Conservation (phyloP, 2,329 filamentous ascomycete species). For the Diaporthe longicolla region DNA sequence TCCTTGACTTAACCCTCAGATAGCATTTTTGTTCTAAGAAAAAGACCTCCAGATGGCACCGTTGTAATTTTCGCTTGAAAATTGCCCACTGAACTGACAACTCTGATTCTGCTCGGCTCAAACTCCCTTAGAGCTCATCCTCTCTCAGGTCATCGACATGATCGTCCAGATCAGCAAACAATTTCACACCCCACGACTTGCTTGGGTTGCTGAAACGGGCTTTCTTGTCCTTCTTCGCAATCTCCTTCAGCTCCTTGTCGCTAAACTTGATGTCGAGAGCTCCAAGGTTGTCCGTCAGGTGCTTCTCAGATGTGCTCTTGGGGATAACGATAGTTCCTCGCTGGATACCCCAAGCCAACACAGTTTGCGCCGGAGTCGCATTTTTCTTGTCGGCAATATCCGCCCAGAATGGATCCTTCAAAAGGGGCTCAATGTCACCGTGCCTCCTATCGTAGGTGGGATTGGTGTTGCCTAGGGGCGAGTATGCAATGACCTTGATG, state of each 20-base stretch:
- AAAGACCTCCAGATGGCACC: too few species aligned
- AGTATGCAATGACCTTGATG: slow-evolving; percentile 61
- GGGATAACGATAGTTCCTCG: slow-evolving; percentile 65
- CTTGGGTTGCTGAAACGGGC: slow-evolving; percentile 56
- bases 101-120: too few species aligned
- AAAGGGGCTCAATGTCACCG: slow-evolving; percentile 50
- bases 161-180: slow-evolving; percentile 58
- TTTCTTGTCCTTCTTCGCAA: slow-evolving; percentile 49
- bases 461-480: slow-evolving; percentile 67
- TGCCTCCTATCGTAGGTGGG: slow-evolving; percentile 58
- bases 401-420: slow-evolving; percentile 58
- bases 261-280: slow-evolving; percentile 63
- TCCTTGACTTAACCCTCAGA: not conserved
- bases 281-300: slow-evolving; percentile 61
- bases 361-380: slow-evolving; percentile 59
- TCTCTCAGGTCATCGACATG: slow-evolving; percentile 47
- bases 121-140: slow-evolving; percentile 32
- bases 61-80: not conserved
- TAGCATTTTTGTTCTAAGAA: not conserved
- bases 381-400: slow-evolving; percentile 57
- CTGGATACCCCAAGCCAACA: slow-evolving; percentile 63
- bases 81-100: too few species aligned
- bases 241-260: slow-evolving; percentile 54
- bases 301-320: slow-evolving; percentile 60
- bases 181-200: slow-evolving; percentile 54